A percentile compares a stretch with the other conserved stretches of the same genome.
Conservation (phyloP, 495 filamentous ascomycete species). For the Hyaloscypha bicolor region DNA sequence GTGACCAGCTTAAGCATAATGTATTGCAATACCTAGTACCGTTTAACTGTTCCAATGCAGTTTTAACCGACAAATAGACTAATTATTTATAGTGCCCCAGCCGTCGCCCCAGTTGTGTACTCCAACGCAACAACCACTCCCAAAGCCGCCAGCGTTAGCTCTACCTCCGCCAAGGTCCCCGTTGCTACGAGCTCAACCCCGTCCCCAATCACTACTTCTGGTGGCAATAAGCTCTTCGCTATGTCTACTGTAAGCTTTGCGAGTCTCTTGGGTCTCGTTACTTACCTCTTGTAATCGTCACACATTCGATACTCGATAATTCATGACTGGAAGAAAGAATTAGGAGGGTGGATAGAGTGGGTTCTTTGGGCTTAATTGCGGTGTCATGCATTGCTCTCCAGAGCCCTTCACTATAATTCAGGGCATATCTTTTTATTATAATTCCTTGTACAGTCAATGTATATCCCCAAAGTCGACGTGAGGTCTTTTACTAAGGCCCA, state of each 20-base stretch:
- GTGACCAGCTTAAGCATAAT: slow-evolving; percentile 63
- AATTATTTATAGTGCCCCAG: slow-evolving; percentile 24
- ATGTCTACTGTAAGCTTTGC: slow-evolving; percentile 64
- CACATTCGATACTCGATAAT: slow-evolving; percentile 22
- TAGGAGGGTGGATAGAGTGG: slow-evolving; percentile 31
- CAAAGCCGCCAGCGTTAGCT: too few relatives aligned
- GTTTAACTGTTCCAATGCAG: slow-evolving; percentile 25
- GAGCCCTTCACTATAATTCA: slow-evolving; percentile 36
- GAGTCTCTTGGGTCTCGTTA: slow-evolving; percentile 73
- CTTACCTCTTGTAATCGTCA: slow-evolving; percentile 71
- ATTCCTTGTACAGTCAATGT: slow-evolving; percentile 38
- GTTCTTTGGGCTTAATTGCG: slow-evolving; percentile 35
- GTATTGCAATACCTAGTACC: slow-evolving; percentile 67
- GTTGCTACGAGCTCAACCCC: slow-evolving; percentile 35
- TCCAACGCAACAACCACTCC: slow-evolving; percentile 17
- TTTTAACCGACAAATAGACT: slow-evolving; percentile 14
- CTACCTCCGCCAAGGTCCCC: slow-evolving; percentile 31
- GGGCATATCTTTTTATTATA: slow-evolving; percentile 42
- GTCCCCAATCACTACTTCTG: slow-evolving; percentile 57
- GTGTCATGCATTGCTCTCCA: slow-evolving; percentile 43
- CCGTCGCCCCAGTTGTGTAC: too few relatives aligned
- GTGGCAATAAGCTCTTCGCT: slow-evolving; percentile 66
- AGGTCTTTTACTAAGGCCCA: too few relatives aligned
- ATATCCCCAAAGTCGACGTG: too few relatives aligned
- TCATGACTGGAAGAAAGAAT: slow-evolving; percentile 43